Evolutionary conservation across 371 early-diverging fungal genomes (phyloP), one percentile per base, ranked within the genome.

Genomic region (Mortierella polycephala): DNA sequence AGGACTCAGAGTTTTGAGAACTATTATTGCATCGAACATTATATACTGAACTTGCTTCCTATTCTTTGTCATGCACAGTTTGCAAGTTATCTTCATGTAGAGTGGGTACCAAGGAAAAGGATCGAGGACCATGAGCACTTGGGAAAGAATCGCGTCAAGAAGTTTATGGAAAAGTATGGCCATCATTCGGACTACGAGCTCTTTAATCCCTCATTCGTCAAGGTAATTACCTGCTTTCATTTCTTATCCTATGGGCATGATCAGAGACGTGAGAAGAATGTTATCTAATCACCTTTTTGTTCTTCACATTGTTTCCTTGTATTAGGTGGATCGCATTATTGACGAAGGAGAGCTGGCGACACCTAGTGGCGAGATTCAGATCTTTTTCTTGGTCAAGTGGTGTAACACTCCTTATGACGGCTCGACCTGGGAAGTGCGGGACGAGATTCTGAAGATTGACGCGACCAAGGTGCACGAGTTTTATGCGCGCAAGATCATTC

Each of bases 371-470:
- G 89, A 86, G 2, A 87, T 88, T 39, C 86, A 82, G 46, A 87
- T 94, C 8, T 92, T 85, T 61, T 96, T 90, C 75, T 83, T 99
- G 49, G 93, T 95, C 45, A 99, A 98, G 74, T 99, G 99, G 99
- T 88, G 88, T 60, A 88, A 90, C 46, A 86, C 88, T n/a, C 89
- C 94, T n/a, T 96, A 97, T 75, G 97, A 97, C 73, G 74, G 84
- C 2, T 83, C 90, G 41, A 97, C 99, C 0, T 97, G 97, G 96
- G 99, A 98, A 81, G 82, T 84, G 8, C 85, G 87, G 47, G 91
- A 91, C 20, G 85, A 89, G 64, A 88, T 96, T 37, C 67, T 74
- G 83, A 75, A 64, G 69, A 82, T 72, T 56, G 77, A 65, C 80
- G 79, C 79, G 13, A 85, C 85, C 75, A 84, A 82, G 82, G 87